Evolutionary conservation across 208 protist genomes (phyloP), one percentile per base, ranked within the genome.

Genomic region (Leishmania gerbilli): DNA sequence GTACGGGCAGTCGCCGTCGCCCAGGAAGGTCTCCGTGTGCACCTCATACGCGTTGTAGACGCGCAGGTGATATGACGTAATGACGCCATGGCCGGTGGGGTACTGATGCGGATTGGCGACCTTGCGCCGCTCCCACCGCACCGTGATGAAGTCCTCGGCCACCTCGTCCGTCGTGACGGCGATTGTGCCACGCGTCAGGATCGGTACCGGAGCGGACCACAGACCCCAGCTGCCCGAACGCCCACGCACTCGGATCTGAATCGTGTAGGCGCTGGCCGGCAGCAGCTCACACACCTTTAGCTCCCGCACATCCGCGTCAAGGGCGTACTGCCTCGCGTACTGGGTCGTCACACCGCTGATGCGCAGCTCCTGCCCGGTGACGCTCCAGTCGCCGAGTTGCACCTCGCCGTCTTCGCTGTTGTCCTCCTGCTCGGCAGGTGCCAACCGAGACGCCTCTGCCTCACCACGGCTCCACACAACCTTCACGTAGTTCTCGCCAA

Each of bases 401-500:
- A 97, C 92, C 79, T 87, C 88, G 6, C 34, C 49, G 19, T 76
- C 79, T 9, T 81, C 45, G 60, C 49, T 64, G 21, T 45, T 19
- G 24, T 40, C 64, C 13, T 65, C 77, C 68, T 81, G 75, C 42
- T 56, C 49, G 53, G 71, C 69, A 13, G 55, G 3, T 19, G 6
- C 24, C 69, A 8, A 45, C 40, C 34, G 42, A 13, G 47, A 31
- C 37, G 62, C 80, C 49, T 84, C 42, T 72, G 87, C 55, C 40
- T 86, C 79, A 65, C 95, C 93, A 51, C 95, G 92, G 71, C 84
- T 90, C 95, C 96, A 98, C 31, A 92, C 84, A 31, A 98, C 84
- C 72, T 89, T 88, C 37, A 97, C 93, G 87, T 98, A 98, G 86
- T 98, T 98, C 85, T 98, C 96, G n/a, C 96, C 96, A 80, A 98